Evolutionary conservation across 306 rosid genomes (phyloP), one percentile per base, ranked within the genome.

Genomic region (Gleditsia sinensis): DNA sequence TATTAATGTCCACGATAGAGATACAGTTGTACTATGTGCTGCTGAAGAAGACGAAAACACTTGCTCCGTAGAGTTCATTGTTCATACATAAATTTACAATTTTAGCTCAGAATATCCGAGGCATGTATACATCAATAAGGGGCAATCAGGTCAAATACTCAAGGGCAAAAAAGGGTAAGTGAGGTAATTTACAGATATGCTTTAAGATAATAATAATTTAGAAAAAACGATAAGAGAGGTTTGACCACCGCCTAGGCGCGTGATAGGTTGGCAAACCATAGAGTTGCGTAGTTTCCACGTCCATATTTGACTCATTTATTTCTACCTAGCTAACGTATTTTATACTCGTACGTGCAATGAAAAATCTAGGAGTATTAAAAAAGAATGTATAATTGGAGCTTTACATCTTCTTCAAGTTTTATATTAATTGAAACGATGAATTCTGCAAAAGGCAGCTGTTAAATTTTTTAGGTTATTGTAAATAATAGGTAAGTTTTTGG

Each of bases 201-300:
- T 17, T 72, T 9, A 42, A 53, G 48, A 19, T 40, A 67, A 63
- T 71, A 10, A 62, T 45, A 20, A 9, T 37, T 20, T 12, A 11
- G 2, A 37, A 43, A 45, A 27, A 34, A 56, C 0, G 17, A 62
- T 5, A 14, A 16, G 82, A 55, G 72, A 74, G 70, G 80, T 85
- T 86, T 88, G 89, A 83, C 88, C 87, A 83, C 81, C 65, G 80
- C 71, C 58, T 59, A 67, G 82, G 89, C 88, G 92, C 80, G 92
- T 86, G 85, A 78, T 77, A 73, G 84, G 94, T 91, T 78, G 90
- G 87, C 87, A 83, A 81, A 40, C 55, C 90, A 84, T 80, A 83
- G 86, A 84, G 62, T 80, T 83, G 85, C 81, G 89, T 83, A 68
- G 58, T 74, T 83, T 81, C 45, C 87, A 86, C 89, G 90, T 72